Base-by-base conservation (phyloP, 495 filamentous ascomycete species). In the Immersiella caudata region DNA sequence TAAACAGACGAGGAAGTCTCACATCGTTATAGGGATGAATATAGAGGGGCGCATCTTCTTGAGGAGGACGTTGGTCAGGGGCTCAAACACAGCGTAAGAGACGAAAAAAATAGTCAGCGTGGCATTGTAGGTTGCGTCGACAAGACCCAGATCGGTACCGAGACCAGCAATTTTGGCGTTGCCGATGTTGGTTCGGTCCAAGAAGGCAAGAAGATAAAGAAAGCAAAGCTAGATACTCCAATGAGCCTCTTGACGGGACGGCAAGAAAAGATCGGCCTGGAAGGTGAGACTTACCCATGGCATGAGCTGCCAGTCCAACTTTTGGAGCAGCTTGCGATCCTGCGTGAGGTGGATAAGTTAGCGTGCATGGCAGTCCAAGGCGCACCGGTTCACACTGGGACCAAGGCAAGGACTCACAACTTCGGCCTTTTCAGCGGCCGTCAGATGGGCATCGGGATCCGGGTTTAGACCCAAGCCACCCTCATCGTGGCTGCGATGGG, bases 31-130 rank as follows among this genome's bases (percentile, higher is more conserved):
- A 18, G 89, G 88, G 59, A 87, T 84, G 65, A 86, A 87, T 55
- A 85, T 62, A 27, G 81, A 82, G 0, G 85, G 85, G n/a, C 80
- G 74, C 57, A 90, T 73, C 4, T 81, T 83, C 79, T 97, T 97
- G 65, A 98, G 87, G 22, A 98, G 78, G 59, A 97, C 77, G 75
- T 98, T 97, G 51, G 93, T 96, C 36, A 94, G 67, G 0, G 93
- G 93, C 81, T 97, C 94, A 67, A 93, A 92, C 49, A 93, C 78
- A 46, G 92, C 84, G 77, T 98, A 98, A 22, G 92, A 96, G 26
- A 96, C 85, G 82, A 97, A 98, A 80, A 97, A 97, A 72, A 97
- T 90, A 40, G 90, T 89, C 1, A 97, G 84, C 5, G 88, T 82
- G 11, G 84, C 83, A 75, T 94, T 96, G 79, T 93, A 97, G 21